Conservation (phyloP, 768 basidiomycete species). For the Chiua virens region DNA sequence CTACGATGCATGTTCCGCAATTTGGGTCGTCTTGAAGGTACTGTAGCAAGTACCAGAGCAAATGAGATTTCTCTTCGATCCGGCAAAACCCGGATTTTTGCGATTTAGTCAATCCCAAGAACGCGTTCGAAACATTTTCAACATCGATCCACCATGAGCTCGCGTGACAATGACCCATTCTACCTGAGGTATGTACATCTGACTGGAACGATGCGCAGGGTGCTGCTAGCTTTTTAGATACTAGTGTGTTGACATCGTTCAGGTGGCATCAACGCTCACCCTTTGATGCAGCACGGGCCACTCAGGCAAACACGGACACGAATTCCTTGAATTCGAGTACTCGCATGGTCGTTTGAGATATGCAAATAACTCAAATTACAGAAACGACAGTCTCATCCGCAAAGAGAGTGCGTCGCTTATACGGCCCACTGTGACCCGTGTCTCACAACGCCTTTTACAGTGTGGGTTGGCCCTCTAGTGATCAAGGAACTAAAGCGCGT, state of each 20-base stretch:
- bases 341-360: conserved; percentile 94
- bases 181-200: conserved; percentile 61
- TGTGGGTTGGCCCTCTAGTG: conserved; percentile 92
- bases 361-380: conserved; percentile 99
- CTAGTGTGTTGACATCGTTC: conserved; percentile 39
- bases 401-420: conserved; percentile 84
- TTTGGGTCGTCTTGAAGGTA: too few species aligned
- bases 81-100: conserved; percentile 18
- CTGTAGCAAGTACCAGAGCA: not conserved
- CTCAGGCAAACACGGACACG: conserved; percentile 96
- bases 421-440: not conserved
- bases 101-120: not conserved
- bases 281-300: conserved; percentile 67
- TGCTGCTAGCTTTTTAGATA: conserved; percentile 39
- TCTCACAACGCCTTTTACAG: conserved; percentile 40
- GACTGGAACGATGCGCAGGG: not conserved
- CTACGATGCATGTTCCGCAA: too few species aligned
- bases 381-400: conserved; percentile 95
- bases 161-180: conserved; percentile 69
- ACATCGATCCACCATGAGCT: conserved; percentile 23
- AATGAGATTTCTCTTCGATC: conserved; percentile 2
- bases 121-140: conserved; percentile 5
- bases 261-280: not conserved
- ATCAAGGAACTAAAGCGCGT: conserved; percentile 95
- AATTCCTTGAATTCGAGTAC: conserved; percentile 98